Evolutionary conservation across 1,284 basidiomycete species (phyloP), one percentile per base, ranked within the genome.

Genomic region (Bjerkandera adusta): DNA sequence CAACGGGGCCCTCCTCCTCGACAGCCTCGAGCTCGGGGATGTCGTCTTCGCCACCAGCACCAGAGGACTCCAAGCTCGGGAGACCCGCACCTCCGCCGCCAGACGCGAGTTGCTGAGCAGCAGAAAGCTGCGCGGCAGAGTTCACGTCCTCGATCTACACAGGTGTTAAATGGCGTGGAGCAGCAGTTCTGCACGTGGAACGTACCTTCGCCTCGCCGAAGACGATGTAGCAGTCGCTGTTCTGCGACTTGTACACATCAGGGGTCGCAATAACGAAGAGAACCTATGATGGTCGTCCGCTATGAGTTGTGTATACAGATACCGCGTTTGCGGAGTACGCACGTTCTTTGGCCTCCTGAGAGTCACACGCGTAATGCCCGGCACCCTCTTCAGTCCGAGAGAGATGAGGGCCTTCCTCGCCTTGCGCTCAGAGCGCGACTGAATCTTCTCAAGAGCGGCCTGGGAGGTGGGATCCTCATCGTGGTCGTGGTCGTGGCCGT

Each of bases 141-240:
- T 85, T 87, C 78, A 91, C 90, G 69, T 97, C 94, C 74, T 97
- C 94, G 57, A 92, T 83, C 87, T 91, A 54, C n/a, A 36, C 24
- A 11, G 44, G 32, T 13, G 21, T 29, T 32, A 48, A 36, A n/a
- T 25, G 29, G 22, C 30, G 10, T 30, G 25, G 5, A 30, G 22
- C 32, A 15, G 40, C 26, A 20, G 36, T 27, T 35, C 6, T 21
- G 15, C 18, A 20, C 11, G 25, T 15, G 16, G n/a, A 29, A n/a
- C 66, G 36, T 46, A 87, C 85, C 81, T 95, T 97, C 57, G 93
- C 94, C 77, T 99, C 96, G 59, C 96, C 96, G 61, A 98, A 99
- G 56, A 99, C 93, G 66, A 99, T 93, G 80, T 99, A 98, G 71
- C 89, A 92, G 71, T 99, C 97, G 62, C 92, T 94, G 72, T 91